A percentile compares a stretch with the other conserved stretches of the same genome.
These are phyloP conservation scores for Tetrahymena borealis DNA, from an alignment of 73 alveolate genomes.

Conservation along the genomic window DNA sequence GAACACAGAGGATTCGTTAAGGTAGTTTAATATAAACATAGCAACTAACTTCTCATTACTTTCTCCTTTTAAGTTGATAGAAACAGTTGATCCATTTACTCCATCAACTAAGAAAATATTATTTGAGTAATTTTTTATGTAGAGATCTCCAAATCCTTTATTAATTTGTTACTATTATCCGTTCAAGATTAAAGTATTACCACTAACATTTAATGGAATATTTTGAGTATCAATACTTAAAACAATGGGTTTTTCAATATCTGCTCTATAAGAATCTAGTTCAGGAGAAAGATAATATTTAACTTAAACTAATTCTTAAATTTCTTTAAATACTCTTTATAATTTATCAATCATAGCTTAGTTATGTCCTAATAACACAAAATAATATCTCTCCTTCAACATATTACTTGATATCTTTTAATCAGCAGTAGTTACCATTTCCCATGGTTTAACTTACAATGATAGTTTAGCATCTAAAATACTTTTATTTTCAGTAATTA, in stretches of 20 bases:
- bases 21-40: neutral
- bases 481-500: neutral
- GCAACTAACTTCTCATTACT: neutral
- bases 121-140: neutral
- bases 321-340: neutral
- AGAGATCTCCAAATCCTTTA: neutral
- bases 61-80: neutral
- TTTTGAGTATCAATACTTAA: neutral
- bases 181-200: neutral
- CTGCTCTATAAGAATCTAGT: neutral
- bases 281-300: neutral
- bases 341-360: neutral
- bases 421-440: neutral
- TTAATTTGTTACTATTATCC: neutral
- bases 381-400: neutral
- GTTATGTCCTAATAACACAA: neutral
- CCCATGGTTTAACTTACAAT: neutral
- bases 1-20: neutral
- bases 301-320: neutral
- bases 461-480: neutral
- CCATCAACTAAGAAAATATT: neutral
- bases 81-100: neutral
- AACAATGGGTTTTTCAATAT: neutral
- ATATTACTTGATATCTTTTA: neutral
- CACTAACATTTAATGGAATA: neutral